Evolutionary conservation across 805 yeast genomes (phyloP), one percentile per base, ranked within the genome.

Genomic region (Candida endomychidarum): DNA sequence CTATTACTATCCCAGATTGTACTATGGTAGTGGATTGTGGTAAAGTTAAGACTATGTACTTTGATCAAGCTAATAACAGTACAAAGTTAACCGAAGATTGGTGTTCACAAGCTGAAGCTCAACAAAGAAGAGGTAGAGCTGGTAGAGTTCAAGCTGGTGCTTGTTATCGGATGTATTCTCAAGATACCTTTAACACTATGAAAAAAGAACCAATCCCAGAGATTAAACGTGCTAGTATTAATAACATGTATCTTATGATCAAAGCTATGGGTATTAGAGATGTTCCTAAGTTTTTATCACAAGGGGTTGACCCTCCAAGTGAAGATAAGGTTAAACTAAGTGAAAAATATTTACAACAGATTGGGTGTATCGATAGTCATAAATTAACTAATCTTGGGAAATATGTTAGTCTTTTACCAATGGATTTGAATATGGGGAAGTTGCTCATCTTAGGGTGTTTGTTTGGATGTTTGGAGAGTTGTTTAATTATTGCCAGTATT

Each of bases 51-150:
- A 80, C 81, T 11, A 76, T 86, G 52, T 74, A 77, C 19, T 91
- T 80, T 54, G 90, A 87, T 55, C 53, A 87, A 0, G 70, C 65
- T 25, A 68, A 80, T 11, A 85, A 85, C 50, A 75, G 89, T 4
- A 81, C 93, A 0, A 77, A 77, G 39, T 70, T 91, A 34, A 70
- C 80, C 4, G 97, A 91, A 52, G 70, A 74, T 3, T 91, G 96
- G 88, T 87, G 88, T 16, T 90, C 98, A 0, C 77, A 77, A 47
- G 97, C 98, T 0, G 96, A 95, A 53, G 82, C 82, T 16, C 76
- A 80, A 16, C 99, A 91, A 61, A 77, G 99, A 65, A 73, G 96
- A 59, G 99, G 99, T 58, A 85, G 99, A 69, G 91, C 97, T n/a
- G 99, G 99, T 47, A 90, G 99, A 76, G 88, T 91, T 9, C 77